Conservation (phyloP, 129 eudicot genomes). For the Silybum marianum region DNA sequence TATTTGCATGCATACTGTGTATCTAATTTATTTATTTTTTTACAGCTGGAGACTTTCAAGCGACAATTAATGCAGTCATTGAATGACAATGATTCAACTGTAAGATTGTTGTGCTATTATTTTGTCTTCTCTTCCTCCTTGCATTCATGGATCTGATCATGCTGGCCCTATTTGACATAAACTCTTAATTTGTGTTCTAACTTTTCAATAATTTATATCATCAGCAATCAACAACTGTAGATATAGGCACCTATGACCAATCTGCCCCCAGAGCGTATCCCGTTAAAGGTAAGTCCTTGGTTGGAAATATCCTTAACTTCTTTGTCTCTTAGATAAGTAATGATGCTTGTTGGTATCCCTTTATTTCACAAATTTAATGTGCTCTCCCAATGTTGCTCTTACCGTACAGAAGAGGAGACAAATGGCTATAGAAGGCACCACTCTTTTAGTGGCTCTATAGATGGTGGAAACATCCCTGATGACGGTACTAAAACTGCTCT, state of each 20-base stretch:
- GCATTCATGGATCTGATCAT: constrained; percentile 1
- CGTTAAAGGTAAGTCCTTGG: constrained; percentile 44
- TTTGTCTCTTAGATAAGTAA: background rate
- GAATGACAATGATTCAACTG: constrained; percentile 77
- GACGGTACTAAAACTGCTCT: constrained; percentile 50
- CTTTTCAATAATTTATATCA: constrained; percentile 13
- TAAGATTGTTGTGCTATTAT: constrained; percentile 46
- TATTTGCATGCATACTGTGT: background rate
- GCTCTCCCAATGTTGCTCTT: constrained; percentile 20
- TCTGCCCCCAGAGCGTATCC: constrained; percentile 58
- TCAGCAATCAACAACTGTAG: constrained; percentile 77
- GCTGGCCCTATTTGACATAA: constrained; percentile 10
- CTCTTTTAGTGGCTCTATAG: constrained; percentile 60
- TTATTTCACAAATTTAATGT: background rate
- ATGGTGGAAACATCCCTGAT: constrained; percentile 48
- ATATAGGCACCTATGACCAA: constrained; percentile 85
- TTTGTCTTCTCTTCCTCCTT: background rate
- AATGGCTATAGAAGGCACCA: constrained; percentile 56
- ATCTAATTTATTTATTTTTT: constrained; percentile 26
- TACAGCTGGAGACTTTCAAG: constrained; percentile 96
- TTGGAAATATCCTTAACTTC: constrained; percentile 7
- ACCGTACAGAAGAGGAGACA: constrained; percentile 52
- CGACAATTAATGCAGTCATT: constrained; percentile 89
- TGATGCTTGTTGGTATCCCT: constrained; percentile 4
- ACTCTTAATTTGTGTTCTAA: constrained; percentile 16